Base-by-base conservation (phyloP, 1,284 basidiomycete genomes). In the Kalmanozyma brasiliensis region DNA sequence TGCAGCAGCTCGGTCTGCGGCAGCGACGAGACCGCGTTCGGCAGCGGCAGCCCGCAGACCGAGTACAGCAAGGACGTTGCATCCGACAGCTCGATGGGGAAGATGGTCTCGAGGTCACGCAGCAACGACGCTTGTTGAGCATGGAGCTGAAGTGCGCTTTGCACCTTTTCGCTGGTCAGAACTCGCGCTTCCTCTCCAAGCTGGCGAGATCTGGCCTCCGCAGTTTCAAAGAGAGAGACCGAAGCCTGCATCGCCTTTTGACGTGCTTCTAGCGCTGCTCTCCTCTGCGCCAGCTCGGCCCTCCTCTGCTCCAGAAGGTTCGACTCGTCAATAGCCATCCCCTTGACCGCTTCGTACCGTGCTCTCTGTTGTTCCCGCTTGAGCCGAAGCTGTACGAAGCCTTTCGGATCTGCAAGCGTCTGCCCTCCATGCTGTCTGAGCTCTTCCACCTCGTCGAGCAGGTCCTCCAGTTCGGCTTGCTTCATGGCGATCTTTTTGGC, bases 51-150 rank as follows among this genome's bases (percentile, higher is more conserved):
- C 8, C 58, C 67, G 29, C 65, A 70, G 32, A 82, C 79, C 19
- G 76, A 77, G 40, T 76, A 81, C 13, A 81, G 71, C n/a, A 82
- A 63, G 6, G 66, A 62, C 10, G 76, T 74, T 0, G 76, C 73
- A 45, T 76, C 71, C 17, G 65, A 66, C 13, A 81, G 51, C 30
- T 81, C 72, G 62, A 82, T 77, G 13, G 79, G 80, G 35, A 74
- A 82, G 55, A 82, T 77, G 11, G 52, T 42, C 35, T 81, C 79
- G 16, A 82, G 64, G 5, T 67, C 67, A 3, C 68, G 72, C 4
- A 81, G 52, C 32, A 82, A 52, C 9, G 52, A 52, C 1, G 65
- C 66, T 7, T 76, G 74, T 22, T 64, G 52, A 6, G 36, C 19
- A 40, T 75, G 62, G 5, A 75, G 35, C 8, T 40, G 32, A 10